phyloP scores from a whole-genome alignment of 176 grass and related monocot genomes.

The Carex littledalei region DNA sequence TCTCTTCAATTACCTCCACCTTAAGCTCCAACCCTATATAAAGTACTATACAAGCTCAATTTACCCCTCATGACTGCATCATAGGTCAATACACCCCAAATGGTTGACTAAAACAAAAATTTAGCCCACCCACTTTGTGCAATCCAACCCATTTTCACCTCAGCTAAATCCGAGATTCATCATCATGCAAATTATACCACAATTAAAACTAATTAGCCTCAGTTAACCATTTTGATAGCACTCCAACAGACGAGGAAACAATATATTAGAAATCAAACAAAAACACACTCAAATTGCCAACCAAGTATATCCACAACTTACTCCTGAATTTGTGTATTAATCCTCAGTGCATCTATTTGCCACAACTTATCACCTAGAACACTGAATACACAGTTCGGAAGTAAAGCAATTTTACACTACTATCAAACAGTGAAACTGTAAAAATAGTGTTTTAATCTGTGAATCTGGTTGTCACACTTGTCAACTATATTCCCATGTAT shows the following conservation, averaged over 20 bases:
- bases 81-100: not conserved
- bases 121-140: not conserved
- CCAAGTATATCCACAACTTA: not conserved
- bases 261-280: not conserved
- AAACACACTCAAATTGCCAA: not conserved
- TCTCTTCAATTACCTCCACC: slow-evolving; percentile 98
- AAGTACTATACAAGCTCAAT: not conserved
- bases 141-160: not conserved
- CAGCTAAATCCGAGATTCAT: not conserved
- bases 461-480: not conserved
- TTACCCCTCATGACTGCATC: not conserved
- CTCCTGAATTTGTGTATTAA: not conserved
- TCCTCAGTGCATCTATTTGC: not conserved
- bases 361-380: not conserved
- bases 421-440: not conserved
- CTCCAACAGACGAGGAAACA: not conserved
- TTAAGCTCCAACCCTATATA: slow-evolving; percentile 70
- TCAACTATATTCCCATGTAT: not conserved
- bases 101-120: not conserved
- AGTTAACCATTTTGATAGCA: not conserved
- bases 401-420: not conserved
- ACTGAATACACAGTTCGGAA: not conserved
- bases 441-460: not conserved
- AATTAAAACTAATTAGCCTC: not conserved
- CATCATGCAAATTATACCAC: not conserved